phyloP scores from a whole-genome alignment of 495 filamentous ascomycete species.

The Neurospora tetrasperma region DNA sequence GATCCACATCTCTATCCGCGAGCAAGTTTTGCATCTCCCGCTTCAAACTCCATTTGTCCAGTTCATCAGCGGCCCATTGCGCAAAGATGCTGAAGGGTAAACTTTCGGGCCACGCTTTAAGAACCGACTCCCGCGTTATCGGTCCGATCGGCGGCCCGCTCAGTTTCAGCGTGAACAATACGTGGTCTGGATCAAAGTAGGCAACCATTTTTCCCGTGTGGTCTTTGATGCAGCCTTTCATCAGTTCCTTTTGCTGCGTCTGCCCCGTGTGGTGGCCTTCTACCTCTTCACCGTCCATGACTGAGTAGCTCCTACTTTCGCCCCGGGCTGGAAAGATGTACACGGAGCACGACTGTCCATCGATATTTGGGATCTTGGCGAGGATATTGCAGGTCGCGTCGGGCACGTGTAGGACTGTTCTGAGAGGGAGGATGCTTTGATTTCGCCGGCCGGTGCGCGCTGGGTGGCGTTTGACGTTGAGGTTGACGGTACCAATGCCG shows the following conservation, averaged over 20 bases:
- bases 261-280: neutral
- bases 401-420: neutral
- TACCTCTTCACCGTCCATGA: neutral
- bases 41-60: neutral
- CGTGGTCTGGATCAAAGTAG: neutral
- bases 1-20: neutral
- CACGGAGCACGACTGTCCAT: neutral
- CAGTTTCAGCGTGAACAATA: neutral
- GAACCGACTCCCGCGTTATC: neutral
- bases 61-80: neutral
- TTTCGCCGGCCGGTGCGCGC: neutral
- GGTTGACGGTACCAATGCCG: neutral
- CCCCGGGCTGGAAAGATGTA: neutral
- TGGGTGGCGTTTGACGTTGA: neutral
- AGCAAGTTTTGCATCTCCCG: neutral
- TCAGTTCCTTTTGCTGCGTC: neutral
- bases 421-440: neutral
- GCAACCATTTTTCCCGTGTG: neutral
- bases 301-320: neutral
- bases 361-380: neutral
- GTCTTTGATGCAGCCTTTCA: neutral
- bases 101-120: neutral
- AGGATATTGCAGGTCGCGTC: neutral
- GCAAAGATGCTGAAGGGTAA: neutral
- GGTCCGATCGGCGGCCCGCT: neutral